Evolutionary conservation across 177 flowering plant species (phyloP), one percentile per base, ranked within the genome.

Genomic region (Vitis hybrid): DNA sequence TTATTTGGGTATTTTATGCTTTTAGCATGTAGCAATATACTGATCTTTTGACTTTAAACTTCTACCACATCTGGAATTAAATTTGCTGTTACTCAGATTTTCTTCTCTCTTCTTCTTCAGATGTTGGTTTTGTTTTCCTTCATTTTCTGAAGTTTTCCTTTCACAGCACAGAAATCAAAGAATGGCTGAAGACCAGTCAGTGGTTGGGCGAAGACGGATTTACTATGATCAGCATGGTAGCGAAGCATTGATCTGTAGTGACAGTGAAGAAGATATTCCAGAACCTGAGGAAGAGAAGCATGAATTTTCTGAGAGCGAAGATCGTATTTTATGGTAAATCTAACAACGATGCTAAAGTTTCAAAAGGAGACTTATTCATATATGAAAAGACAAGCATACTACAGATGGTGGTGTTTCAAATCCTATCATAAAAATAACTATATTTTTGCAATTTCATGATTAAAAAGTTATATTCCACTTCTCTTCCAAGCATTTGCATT

Each of bases 141-240:
- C 45, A 39, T 39, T 39, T 65, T 80, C 84, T 77, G 64, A 79
- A 83, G 66, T 69, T 64, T 80, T 55, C 64, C 59, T 72, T 64
- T 60, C 81, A 70, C 81, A 75, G 82, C 73, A 77, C 95, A 96
- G 99, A 79, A 96, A 94, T 76, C 98, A 91, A 84, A 89, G 95
- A 86, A 94, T 96, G 99, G 87, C 97, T 72, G 98, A 94, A 73
- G 97, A 94, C 62, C 96, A 96, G 71, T 92, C 99, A 21, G 97
- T 96, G 19, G 87, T 91, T 71, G 99, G 99, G 66, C 84, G 95
- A 75, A 92, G 99, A 78, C 90, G 87, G n/a, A 96, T 94, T 55
- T 96, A 94, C 74, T 96, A 96, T 82, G 99, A 96, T 71, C 87
- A 82, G 65, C 83, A 79, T 83, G 98, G 97, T 13, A 81, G 97